Evolutionary conservation across 805 yeast genomes (phyloP).

Genomic region (Danielozyma ontarioensis): DNA sequence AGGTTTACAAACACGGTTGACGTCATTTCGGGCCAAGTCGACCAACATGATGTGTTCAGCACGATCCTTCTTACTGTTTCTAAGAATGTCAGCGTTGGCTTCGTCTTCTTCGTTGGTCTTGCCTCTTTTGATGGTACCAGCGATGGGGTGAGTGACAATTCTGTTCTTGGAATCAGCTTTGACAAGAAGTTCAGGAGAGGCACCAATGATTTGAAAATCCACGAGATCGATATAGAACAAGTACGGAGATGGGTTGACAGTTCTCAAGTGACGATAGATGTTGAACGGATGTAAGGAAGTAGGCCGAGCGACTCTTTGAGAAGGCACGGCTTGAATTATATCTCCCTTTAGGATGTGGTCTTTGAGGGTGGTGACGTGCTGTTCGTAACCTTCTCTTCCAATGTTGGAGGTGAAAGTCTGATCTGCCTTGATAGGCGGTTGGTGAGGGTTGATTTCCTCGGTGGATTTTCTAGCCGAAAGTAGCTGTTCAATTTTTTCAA

Average conservation of each 20-base stretch:
- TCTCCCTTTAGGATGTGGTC: conserved; percentile 86
- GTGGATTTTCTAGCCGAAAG: conserved; percentile 41
- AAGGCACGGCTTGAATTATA: conserved; percentile 96
- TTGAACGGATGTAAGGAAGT: conserved; percentile 95
- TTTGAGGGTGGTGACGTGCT: conserved; percentile 70
- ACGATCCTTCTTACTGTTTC: conserved; percentile 80
- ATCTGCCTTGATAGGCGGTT: conserved; percentile 61
- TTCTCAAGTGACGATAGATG: conserved; percentile 87
- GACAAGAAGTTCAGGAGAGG: conserved; percentile 92
- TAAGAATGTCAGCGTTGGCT: conserved; percentile 64
- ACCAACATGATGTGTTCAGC: conserved; percentile 99
- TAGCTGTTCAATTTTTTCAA: conserved; percentile 48
- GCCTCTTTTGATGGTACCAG: conserved; percentile 94
- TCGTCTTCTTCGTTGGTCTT: conserved; percentile 90
- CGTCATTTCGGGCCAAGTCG: conserved; percentile 93
- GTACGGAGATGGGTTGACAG: conserved; percentile 97
- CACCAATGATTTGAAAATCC: conserved; percentile 94
- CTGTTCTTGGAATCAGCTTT: conserved; percentile 69
- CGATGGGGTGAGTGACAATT: conserved; percentile 93
- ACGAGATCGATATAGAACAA: conserved; percentile 87
- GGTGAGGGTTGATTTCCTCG: conserved; percentile 57
- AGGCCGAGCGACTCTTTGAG: conserved; percentile 93
- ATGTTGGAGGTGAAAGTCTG: conserved; percentile 81
- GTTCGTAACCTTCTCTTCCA: conserved; percentile 91
- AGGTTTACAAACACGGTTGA: conserved; percentile 93